Evolutionary conservation across 2,329 filamentous ascomycete genomes (phyloP), one percentile per base, ranked within the genome.

Genomic region (Trichoderma koningii): DNA sequence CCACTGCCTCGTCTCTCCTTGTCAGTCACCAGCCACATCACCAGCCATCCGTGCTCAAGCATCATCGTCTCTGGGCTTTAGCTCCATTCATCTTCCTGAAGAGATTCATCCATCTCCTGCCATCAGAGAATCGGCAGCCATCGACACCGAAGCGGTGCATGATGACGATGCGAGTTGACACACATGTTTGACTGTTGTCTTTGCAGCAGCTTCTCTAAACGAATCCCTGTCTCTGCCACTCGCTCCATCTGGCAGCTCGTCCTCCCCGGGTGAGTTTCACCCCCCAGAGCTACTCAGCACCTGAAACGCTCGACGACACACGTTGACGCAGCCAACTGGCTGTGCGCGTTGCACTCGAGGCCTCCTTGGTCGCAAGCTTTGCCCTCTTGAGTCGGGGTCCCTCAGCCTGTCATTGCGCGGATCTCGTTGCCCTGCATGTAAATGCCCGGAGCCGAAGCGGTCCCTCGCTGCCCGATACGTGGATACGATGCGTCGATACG

Each of bases 221-320:
- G 47, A 17, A 34, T 48, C 9, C 6, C 34, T 21, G 17, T 5
- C 4, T 30, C 47, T 44, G 23, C 48, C 14, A 15, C 17, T 34
- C 23, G 19, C 2, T 42, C 34, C 5, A 62, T 45, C 10, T 34
- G 48, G 48, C 38, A 61, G 60, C 60, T 47, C 12, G n/a, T 6
- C 41, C 7, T 30, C 38, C 55, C 41, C 34, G 21, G 41, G 60
- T 63, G 21, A 41, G 60, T 63, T 63, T 63, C 60, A 63, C 19
- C 15, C 30, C 60, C 21, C 7, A 53, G 60, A 50, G 48, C 57
- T 62, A 42, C 45, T 26, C 48, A 28, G 2, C 10, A 50, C 50
- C 60, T 63, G 60, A 63, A 63, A 63, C 60, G 21, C 60, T 55
- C 50, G 60, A 63, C 60, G 60, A 63, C 15, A 53, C 60, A 55